These are phyloP conservation scores for Pythium brachiatum DNA, from an alignment of 352 stramenopile species.

Conservation along the genomic window DNA sequence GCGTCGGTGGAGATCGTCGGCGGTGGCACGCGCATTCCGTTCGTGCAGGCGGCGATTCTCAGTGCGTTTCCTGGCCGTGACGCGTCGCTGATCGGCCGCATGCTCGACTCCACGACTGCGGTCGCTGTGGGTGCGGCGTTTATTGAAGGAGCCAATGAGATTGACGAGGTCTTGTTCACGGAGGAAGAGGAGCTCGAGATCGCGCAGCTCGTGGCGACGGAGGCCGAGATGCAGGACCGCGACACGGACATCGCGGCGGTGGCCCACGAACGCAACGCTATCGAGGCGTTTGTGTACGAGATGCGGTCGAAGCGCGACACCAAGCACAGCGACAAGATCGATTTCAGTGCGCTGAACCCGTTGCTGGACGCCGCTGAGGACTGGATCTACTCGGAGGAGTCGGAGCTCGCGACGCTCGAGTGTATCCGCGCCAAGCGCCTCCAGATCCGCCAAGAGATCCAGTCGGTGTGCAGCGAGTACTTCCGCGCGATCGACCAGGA, in stretches of 20 bases:
- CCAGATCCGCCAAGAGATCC: slow-evolving; percentile 58
- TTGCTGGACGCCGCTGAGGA: slow-evolving; percentile 85
- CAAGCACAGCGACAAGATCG: slow-evolving; percentile 76
- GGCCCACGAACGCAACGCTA: slow-evolving; percentile 84
- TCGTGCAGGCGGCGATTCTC: slow-evolving; percentile 76
- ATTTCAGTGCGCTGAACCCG: slow-evolving; percentile 50
- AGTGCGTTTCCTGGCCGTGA: slow-evolving; percentile 47
- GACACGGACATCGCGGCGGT: slow-evolving; percentile 71
- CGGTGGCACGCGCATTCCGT: slow-evolving; percentile 86
- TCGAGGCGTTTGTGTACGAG: slow-evolving; percentile 90
- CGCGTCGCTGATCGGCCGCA: slow-evolving; percentile 65
- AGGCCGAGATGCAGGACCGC: slow-evolving; percentile 67
- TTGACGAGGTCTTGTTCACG: slow-evolving; percentile 20
- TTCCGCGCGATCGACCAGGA: slow-evolving; percentile 68
- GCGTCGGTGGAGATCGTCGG: slow-evolving; percentile 88
- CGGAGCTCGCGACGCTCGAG: slow-evolving; percentile 66
- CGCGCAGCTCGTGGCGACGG: slow-evolving; percentile 41
- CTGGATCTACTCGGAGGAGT: slow-evolving; percentile 91
- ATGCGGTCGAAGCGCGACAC: slow-evolving; percentile 77
- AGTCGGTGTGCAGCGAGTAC: slow-evolving; percentile 51
- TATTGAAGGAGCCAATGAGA: slow-evolving; percentile 20
- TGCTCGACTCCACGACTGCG: slow-evolving; percentile 86
- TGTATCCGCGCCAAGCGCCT: slow-evolving; percentile 45
- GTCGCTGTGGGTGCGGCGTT: slow-evolving; percentile 79
- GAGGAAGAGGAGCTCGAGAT: slow-evolving; percentile 31